Evolutionary conservation across 345 rosid genomes (phyloP), one percentile per base, ranked within the genome.

Genomic region (Capsella bursapastoris): DNA sequence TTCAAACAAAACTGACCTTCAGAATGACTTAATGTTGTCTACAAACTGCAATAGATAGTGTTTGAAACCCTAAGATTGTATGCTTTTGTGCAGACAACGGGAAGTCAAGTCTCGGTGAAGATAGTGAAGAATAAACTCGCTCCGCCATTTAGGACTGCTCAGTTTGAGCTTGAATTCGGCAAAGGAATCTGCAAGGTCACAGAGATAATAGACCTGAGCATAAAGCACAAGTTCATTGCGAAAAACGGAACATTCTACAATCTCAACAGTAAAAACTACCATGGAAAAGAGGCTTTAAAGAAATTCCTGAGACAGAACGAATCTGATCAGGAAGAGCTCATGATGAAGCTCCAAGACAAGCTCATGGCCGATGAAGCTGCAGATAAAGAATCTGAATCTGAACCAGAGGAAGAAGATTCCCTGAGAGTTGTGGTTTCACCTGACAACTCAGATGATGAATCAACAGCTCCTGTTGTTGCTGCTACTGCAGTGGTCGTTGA

Each of bases 111-210:
- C 43, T 77, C 78, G 25, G 97, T 91, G 51, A 92, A 96, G 83
- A 78, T 96, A 70, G 95, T 92, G 76, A 96, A 96, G 87, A 96
- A 92, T 83, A 92, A 96, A 82, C 96, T 89, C 15, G 91, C 98
- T 15, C 93, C 99, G 18, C 99, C 99, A 4, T 96, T 96, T 64
- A 87, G 82, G 82, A 87, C 88, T 3, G 93, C 85, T 3, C 84
- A 83, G 63, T 96, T 92, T 76, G 99, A 90, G 80, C 94, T 96
- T 13, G 95, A 88, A 78, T 96, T 92, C 64, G 99, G 99, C 49
- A 96, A 87, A 83, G 99, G 99, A 72, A 96, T 96, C 76, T 82
- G 87, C 72, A 85, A 85, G 57, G 84, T 71, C 57, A 77, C 88
- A 0, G 97, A 96, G 86, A 79, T 96, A 70, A 86, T 90, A 55